Evolutionary conservation across 345 rosid genomes (phyloP), one percentile per base, ranked within the genome.

Genomic region (Pseudoturritis turrita): DNA sequence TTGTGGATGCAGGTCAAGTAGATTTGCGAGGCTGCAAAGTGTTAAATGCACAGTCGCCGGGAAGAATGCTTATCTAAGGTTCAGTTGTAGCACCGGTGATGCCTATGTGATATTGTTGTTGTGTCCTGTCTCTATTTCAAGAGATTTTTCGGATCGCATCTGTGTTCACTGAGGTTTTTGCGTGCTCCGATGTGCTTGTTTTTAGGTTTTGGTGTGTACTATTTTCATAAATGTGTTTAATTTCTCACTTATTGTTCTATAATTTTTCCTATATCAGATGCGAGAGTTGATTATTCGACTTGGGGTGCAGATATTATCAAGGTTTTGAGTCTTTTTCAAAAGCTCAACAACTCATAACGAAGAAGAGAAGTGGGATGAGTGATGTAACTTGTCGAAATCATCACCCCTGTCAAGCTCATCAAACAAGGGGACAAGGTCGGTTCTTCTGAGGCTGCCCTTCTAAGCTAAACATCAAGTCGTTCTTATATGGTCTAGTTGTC

Each of bases 61-160:
- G n/a, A 89, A 84, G 87, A 89, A 89, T 78, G 87, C 91, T 10
- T 89, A 86, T 63, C 79, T 80, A 21, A 85, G 98, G 75, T 92
- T 92, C 70, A 66, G 80, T 41, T 88, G 95, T 71, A 76, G 92
- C 77, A 92, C 98, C 0, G 98, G 98, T 17, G 98, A 92, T 58
- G 98, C 98, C n/a, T n/a, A n/a, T n/a, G n/a, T n/a, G 33, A 35
- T 45, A 36, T 35, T 41, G 18, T 3, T 68, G 15, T 64, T 62
- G 1, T 7, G 3, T 55, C 33, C 9, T 57, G 35, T 44, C 17
- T 36, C 36, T 23, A 1, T 51, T 23, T 37, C n/a, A 18, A 64
- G 29, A 35, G 31, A 9, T n/a, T 13, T 33, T 26, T 29, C 10
- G 21, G 5, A 19, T 33, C 35, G 25, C n/a, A 25, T 71, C 40